phyloP scores from a whole-genome alignment of 352 stramenopile genomes.

The Pythium myriotylum region DNA sequence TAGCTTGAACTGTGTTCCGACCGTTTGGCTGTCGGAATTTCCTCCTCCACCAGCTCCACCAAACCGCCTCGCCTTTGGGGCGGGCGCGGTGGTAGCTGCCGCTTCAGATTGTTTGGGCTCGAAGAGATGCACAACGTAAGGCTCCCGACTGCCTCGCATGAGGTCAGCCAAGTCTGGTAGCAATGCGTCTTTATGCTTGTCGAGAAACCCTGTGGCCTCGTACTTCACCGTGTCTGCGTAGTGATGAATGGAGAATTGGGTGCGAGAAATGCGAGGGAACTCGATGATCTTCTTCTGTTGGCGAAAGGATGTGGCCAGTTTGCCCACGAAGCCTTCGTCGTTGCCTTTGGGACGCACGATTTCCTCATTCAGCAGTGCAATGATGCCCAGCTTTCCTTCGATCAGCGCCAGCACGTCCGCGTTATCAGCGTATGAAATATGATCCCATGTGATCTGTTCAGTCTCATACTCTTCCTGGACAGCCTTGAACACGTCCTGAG shows the following conservation, averaged over 20 bases:
- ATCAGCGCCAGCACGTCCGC: conserved; percentile 89
- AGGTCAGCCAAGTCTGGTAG: conserved; percentile 91
- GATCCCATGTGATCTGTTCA: conserved; percentile 91
- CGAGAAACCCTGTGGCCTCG: conserved; percentile 91
- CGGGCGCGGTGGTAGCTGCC: conserved; percentile 43
- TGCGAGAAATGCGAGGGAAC: conserved; percentile 73
- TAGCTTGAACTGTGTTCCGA: conserved; percentile 92
- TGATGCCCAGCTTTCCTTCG: conserved; percentile 85
- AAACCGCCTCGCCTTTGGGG: conserved; percentile 57
- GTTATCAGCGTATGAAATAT: conserved; percentile 93
- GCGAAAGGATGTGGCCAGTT: conserved; percentile 84
- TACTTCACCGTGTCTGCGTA: conserved; percentile 96
- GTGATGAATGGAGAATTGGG: conserved; percentile 95
- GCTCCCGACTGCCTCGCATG: conserved; percentile 64
- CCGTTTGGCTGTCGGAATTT: conserved; percentile 67
- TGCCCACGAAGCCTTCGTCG: conserved; percentile 85
- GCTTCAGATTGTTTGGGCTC: conserved; percentile 67
- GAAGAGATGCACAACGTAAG: conserved; percentile 82
- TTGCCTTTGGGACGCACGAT: conserved; percentile 89
- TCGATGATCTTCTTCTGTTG: conserved; percentile 88
- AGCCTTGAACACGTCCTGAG: conserved; percentile 94
- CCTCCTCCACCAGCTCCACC: conserved; percentile 31
- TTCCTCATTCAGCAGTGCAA: conserved; percentile 94
- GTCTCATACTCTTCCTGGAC: conserved; percentile 96
- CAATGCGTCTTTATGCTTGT: conserved; percentile 97